Percentiles rank a stretch among this genome's conserved stretches.
phyloP scores from a whole-genome alignment of 108 stramenopile genomes.

The Cyclotella kingstonii region DNA sequence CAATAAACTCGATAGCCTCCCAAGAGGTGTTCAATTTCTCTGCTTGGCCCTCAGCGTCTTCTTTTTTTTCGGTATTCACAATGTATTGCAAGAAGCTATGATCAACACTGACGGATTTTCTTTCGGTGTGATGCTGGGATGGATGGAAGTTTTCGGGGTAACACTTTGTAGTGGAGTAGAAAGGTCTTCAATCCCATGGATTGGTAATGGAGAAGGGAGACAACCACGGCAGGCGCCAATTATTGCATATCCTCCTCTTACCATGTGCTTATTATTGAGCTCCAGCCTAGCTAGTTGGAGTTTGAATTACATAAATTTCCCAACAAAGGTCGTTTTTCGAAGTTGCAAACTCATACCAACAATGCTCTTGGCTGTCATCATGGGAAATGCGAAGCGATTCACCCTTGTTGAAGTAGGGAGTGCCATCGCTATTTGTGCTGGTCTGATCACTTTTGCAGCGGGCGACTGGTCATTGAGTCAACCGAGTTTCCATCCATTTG shows the following conservation, averaged over 20 bases:
- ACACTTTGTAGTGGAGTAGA: conserved; percentile 77
- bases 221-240: conserved; percentile 73
- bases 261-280: conserved; percentile 76
- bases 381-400: conserved; percentile 77
- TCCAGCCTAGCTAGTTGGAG: conserved; percentile 88
- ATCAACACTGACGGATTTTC: conserved; percentile 78
- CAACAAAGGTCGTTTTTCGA: conserved; percentile 93
- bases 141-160: conserved; percentile 92
- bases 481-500: conserved; percentile 86
- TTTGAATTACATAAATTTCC: conserved; percentile 96
- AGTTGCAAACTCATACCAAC: conserved; percentile 92
- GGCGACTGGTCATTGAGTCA: conserved; percentile 84
- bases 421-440: conserved; percentile 85
- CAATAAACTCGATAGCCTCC: conserved; percentile 30
- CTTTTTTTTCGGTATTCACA: conserved; percentile 91
- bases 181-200: conserved; percentile 47
- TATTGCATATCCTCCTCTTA: conserved; percentile 79
- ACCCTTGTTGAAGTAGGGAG: conserved; percentile 72
- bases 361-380: conserved; percentile 87
- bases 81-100: conserved; percentile 91
- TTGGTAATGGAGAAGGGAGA: conserved; percentile 50
- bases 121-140: conserved; percentile 92
- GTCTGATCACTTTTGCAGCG: conserved; percentile 88
- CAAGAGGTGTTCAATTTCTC: conserved; percentile 26
- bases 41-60: conserved; percentile 49